A percentile compares a stretch with the other conserved stretches of the same genome.
phyloP scores from a whole-genome alignment of 2,329 filamentous ascomycete species.

The Dothistroma pini region DNA sequence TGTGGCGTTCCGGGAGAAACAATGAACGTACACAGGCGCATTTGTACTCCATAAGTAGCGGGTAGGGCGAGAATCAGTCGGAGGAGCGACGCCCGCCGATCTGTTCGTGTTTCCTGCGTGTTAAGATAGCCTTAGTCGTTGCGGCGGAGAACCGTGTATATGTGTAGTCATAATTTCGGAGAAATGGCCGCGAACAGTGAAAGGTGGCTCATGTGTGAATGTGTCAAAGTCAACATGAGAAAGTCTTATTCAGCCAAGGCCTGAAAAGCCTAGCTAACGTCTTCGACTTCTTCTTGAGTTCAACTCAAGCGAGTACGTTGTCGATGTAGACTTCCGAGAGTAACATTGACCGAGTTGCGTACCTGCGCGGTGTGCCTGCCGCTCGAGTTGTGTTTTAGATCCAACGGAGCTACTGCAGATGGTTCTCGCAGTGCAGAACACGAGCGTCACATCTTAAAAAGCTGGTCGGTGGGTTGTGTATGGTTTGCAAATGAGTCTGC shows the following conservation, averaged over 20 bases:
- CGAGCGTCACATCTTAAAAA: constrained; percentile 4
- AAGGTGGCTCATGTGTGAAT: neutral
- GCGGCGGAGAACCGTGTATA: neutral
- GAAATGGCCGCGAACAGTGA: neutral
- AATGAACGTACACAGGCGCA: neutral
- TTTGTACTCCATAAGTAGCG: neutral
- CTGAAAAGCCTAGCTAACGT: neutral
- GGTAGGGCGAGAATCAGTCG: neutral
- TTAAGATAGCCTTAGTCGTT: neutral
- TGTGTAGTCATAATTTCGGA: constrained; percentile 1
- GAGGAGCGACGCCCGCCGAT: neutral
- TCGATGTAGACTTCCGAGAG: neutral
- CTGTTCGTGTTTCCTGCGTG: constrained; percentile 5
- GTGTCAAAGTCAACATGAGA: neutral
- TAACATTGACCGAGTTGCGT: neutral
- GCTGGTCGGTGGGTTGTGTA: neutral
- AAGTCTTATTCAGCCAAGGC: neutral
- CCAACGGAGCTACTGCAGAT: constrained; percentile 6
- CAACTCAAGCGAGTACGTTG: neutral
- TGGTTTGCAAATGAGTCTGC: neutral
- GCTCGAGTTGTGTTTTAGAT: neutral
- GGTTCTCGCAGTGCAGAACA: constrained; percentile 7
- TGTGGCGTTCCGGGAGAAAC: constrained; percentile 1
- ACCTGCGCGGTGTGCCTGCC: neutral
- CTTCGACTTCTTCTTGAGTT: neutral